These are phyloP conservation scores for Laguncularia racemosa DNA, from an alignment of 345 rosid genomes.

Conservation along the genomic window DNA sequence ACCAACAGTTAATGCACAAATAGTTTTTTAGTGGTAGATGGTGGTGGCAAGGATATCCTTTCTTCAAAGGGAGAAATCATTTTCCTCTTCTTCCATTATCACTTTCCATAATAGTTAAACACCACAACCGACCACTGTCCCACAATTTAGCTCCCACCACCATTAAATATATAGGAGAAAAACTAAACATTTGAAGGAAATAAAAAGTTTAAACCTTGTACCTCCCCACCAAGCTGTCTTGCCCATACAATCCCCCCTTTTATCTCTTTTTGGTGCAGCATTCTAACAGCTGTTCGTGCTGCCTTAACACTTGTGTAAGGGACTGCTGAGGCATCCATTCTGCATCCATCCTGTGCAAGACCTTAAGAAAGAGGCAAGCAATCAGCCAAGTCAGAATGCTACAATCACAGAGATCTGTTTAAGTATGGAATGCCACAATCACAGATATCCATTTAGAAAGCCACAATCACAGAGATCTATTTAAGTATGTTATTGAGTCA, in stretches of 20 bases:
- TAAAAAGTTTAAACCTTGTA: slow-evolving; percentile 15
- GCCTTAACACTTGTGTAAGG: slow-evolving; percentile 73
- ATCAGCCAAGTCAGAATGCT: slow-evolving; percentile 5
- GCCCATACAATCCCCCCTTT: slow-evolving; percentile 78
- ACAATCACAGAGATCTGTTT: slow-evolving; percentile 7
- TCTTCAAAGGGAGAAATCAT: too few relatives aligned
- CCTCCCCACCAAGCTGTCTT: slow-evolving; percentile 98
- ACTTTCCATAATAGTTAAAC: too few relatives aligned
- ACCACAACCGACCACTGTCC: too few relatives aligned
- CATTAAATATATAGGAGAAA: too few relatives aligned
- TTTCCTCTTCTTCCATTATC: too few relatives aligned
- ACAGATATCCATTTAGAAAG: slow-evolving; percentile 13
- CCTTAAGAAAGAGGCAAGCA: slow-evolving; percentile 32
- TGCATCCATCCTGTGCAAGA: slow-evolving; percentile 90
- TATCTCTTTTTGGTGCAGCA: slow-evolving; percentile 61
- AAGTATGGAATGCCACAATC: slow-evolving; percentile 6
- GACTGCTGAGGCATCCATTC: slow-evolving; percentile 75
- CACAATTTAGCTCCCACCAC: too few relatives aligned
- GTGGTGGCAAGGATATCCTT: too few relatives aligned
- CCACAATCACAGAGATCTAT: slow-evolving; percentile 6
- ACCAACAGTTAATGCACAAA: too few relatives aligned
- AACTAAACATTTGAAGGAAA: not conserved
- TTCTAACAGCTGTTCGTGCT: slow-evolving; percentile 56
- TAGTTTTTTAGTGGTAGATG: too few relatives aligned
- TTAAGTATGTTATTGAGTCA: not conserved